Conservation (phyloP, 176 grass and related monocot species). For the Carex scoparia region DNA sequence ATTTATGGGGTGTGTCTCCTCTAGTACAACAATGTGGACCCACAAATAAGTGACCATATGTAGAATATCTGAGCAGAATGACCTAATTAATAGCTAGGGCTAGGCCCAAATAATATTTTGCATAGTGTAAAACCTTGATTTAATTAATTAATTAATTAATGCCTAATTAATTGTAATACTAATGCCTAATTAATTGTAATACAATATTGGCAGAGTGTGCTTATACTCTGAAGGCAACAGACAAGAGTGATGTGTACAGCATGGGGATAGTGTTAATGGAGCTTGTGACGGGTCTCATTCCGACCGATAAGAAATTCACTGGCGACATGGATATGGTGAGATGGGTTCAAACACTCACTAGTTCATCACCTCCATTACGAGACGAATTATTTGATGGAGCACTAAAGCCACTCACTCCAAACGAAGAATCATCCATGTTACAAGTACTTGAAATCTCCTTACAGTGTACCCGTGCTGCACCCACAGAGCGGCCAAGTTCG, state of each 20-base stretch:
- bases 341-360: constrained; percentile 65
- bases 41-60: neutral
- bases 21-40: neutral
- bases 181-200: neutral
- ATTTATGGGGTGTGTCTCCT: neutral
- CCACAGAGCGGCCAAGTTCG: constrained; percentile 67
- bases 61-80: neutral
- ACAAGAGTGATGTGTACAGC: constrained; percentile 91
- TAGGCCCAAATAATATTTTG: neutral
- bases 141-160: neutral
- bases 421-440: constrained; percentile 56
- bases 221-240: constrained; percentile 75
- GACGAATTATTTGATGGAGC: constrained; percentile 58
- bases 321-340: constrained; percentile 83
- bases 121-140: neutral
- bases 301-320: constrained; percentile 66
- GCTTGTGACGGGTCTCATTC: constrained; percentile 65
- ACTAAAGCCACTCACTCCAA: constrained; percentile 47
- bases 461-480: constrained; percentile 50
- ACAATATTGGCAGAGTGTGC: constrained; percentile 56
- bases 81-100: neutral
- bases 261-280: constrained; percentile 95
- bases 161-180: neutral
- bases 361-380: constrained; percentile 15
- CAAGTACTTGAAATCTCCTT: constrained; percentile 67